Evolutionary conservation across 148 eudicot species (phyloP), one percentile per base, ranked within the genome.

Genomic region (Camellia lanceoleosa): DNA sequence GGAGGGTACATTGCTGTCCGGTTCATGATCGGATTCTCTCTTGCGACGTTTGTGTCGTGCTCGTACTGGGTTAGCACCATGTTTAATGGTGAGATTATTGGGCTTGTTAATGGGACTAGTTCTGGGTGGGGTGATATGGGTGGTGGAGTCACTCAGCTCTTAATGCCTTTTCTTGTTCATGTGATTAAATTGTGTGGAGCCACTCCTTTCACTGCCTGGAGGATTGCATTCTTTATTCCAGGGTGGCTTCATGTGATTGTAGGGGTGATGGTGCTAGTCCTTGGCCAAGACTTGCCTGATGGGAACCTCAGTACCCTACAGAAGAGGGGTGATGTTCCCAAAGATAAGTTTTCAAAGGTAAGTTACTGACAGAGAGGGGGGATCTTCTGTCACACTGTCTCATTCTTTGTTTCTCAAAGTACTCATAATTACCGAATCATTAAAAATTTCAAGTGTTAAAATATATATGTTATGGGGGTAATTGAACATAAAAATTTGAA

Each of bases 81-180:
- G 91, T 89, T 89, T 16, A 87, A 77, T 10, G 68, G 88, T 9
- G 46, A 78, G 80, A 89, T 89, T 14, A 86, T 88, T 3, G 91
- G 91, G 49, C 72, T 78, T 4, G 91, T 86, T 30, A 88, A 88
- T 38, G 91, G 87, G 5, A 81, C 85, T 0, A 83, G 89, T 0
- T 89, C 79, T 0, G 91, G 91, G 10, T 88, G 91, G 91, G 91
- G 91, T 0, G 71, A 88, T 76, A 88, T 88, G 91, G 91, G 91
- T 10, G 91, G 91, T 0, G 91, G 91, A 9, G 83, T 73, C 5
- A 88, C 89, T 42, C 91, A 88, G 72, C 82, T 88, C 6, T 16
- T 88, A 4, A 88, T 88, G 91, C 89, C 89, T 2, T 2, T 88
- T 16, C 79, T 88, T 1, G 86, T 54, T n/a, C 72, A 84, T 2